A percentile compares a stretch with the other conserved stretches of the same genome.
Evolutionary conservation across 2,329 filamentous ascomycete genomes (phyloP).

Genomic region (Cercospora zeae-maydis): DNA sequence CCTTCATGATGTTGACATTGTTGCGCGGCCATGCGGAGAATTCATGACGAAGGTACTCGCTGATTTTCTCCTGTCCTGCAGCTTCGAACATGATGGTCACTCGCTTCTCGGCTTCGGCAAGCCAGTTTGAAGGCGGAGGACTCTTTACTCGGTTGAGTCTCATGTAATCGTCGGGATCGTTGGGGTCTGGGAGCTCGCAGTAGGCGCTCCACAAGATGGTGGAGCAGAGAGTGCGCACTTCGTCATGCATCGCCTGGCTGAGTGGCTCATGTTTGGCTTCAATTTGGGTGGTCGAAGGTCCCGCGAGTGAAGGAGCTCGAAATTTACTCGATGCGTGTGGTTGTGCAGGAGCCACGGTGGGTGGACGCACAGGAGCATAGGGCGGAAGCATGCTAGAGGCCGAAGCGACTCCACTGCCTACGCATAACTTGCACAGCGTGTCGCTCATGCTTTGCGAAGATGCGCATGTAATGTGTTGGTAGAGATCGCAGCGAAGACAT

Average conservation of each 20-base stretch:
- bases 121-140: conserved; percentile 15
- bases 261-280: neutral
- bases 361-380: neutral
- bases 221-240: conserved; percentile 18
- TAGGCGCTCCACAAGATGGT: conserved; percentile 22
- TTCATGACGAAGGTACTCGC: conserved; percentile 12
- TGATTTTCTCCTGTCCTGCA: conserved; percentile 10
- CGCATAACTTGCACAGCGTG: conserved; percentile 1
- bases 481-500: neutral
- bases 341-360: neutral
- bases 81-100: conserved; percentile 15
- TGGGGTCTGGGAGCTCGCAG: conserved; percentile 11
- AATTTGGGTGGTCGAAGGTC: neutral
- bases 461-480: conserved; percentile 1
- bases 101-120: conserved; percentile 14
- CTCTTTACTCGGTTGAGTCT: neutral
- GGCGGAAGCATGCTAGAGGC: neutral
- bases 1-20: conserved; percentile 11
- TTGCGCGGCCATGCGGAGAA: conserved; percentile 14
- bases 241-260: conserved; percentile 13
- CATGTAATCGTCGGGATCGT: neutral
- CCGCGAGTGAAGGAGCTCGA: neutral
- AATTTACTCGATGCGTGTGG: neutral
- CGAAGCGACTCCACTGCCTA: neutral
- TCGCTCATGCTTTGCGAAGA: neutral